Conservation (phyloP, 208 protist species). For the Trypanosoma brucei region DNA sequence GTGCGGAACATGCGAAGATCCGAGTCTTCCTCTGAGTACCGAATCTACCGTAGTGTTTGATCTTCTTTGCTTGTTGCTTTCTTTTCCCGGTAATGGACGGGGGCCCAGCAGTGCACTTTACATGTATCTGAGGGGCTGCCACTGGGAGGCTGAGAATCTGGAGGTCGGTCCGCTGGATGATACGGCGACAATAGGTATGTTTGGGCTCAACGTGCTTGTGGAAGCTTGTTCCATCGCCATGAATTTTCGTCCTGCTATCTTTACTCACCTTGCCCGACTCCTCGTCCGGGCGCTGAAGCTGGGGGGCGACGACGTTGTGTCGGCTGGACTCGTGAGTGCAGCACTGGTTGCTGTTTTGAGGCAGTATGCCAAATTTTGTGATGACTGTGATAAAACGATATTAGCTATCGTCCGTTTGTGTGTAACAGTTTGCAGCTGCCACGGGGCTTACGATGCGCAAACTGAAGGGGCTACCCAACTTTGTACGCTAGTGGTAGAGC, state of each 20-base stretch:
- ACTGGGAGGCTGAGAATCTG: constrained; percentile 8
- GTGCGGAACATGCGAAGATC: constrained; percentile 12
- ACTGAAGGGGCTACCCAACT: constrained; percentile 17
- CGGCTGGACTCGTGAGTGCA: constrained; percentile 12
- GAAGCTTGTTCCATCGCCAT: constrained; percentile 7
- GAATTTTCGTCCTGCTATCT: constrained; percentile 6
- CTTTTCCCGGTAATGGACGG: constrained; percentile 15
- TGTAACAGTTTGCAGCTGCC: constrained; percentile 15
- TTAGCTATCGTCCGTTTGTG: constrained; percentile 17
- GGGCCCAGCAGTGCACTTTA: constrained; percentile 10
- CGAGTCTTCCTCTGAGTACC: constrained; percentile 1
- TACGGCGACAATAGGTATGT: constrained; percentile 6
- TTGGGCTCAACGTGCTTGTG: constrained; percentile 15
- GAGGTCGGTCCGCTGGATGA: constrained; percentile 8
- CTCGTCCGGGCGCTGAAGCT: constrained; percentile 10
- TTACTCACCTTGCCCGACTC: constrained; percentile 13
- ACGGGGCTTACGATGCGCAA: constrained; percentile 7
- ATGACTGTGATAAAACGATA: constrained; percentile 16
- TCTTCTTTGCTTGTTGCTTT: constrained; percentile 26
- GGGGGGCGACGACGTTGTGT: constrained; percentile 9
- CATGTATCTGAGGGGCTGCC: constrained; percentile 14
- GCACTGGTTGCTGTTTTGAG: constrained; percentile 9
- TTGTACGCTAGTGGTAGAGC: constrained; percentile 17
- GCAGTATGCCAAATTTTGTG: constrained; percentile 3
- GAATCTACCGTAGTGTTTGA: constrained; percentile 19